Evolutionary conservation across 2,329 filamentous ascomycete species (phyloP), one percentile per base, ranked within the genome.

Genomic region (Fusarium sp.): DNA sequence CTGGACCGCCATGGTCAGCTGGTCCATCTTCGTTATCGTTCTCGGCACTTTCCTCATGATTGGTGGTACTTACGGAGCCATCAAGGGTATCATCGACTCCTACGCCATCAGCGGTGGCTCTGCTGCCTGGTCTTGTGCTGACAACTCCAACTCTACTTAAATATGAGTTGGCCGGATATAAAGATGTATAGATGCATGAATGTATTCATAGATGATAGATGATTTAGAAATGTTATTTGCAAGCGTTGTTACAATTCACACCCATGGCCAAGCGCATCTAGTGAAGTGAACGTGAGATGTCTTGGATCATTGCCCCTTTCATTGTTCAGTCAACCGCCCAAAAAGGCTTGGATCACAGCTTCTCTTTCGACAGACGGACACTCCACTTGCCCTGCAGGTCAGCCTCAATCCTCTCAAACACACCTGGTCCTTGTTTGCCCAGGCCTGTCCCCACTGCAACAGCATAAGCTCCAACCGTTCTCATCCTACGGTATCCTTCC

Each of bases 371-470:
- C 8, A 10, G 13, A n/a, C 6, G 32, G n/a, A 30, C 22, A 30
- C 37, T 10, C 73, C 71, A 76, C 19, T 37, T 47, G 2, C 68
- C 70, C 0, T 56, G 41, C 7, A 76, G 49, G 19, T 75, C 71
- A 6, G 35, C 62, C 20, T 74, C 72, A 10, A 93, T 91, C 64
- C 84, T 84, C 50, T 80, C 81, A 78, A 94, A 93, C 1, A 93
- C 82, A 1, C 56, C 73, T 0, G 90, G 75, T 0, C 91, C 91
- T 66, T 86, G 84, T 50, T 86, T 80, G 3, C 91, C 91, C 46
- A 94, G 75, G 6, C 87, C 91, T 4, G 90, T 94, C 1, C 87
- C 92, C 44, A 93, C 84, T 0, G 85, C 92, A 0, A 93, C 90
- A 0, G 86, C 88, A 22, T 74, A 80, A 0, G 91, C 92, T 0